These are phyloP conservation scores for Colletotrichum abscissum DNA, from an alignment of 2,329 filamentous ascomycete genomes.

Conservation along the genomic window DNA sequence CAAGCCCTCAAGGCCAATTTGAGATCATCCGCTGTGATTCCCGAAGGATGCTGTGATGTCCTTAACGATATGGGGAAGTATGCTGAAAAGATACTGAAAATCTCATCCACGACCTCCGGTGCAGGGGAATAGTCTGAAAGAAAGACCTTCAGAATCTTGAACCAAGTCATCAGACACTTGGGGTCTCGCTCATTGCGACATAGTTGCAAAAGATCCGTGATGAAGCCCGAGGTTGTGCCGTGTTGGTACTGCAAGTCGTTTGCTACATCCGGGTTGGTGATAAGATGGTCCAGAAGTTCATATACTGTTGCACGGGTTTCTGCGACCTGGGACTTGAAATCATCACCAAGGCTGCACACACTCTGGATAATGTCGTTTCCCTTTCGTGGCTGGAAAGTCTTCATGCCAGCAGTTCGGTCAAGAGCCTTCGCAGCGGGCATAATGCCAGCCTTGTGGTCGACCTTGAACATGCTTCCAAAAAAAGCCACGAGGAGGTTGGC, in stretches of 20 bases:
- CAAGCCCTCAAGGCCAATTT: conserved; percentile 65
- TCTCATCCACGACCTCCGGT: conserved; percentile 57
- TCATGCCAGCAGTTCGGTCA: conserved; percentile 60
- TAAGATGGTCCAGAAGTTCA: conserved; percentile 56
- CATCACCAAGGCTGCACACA: conserved; percentile 63
- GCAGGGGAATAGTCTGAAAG: conserved; percentile 58
- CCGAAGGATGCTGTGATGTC: conserved; percentile 58
- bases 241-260: conserved; percentile 58
- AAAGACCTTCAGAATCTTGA: conserved; percentile 59
- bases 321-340: conserved; percentile 65
- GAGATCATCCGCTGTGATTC: conserved; percentile 66
- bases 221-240: conserved; percentile 57
- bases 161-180: conserved; percentile 67
- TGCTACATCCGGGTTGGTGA: conserved; percentile 55
- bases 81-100: conserved; percentile 67
- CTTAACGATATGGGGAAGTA: conserved; percentile 72
- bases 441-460: conserved; percentile 70
- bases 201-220: conserved; percentile 60
- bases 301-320: conserved; percentile 65
- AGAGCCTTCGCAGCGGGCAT: conserved; percentile 64
- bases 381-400: conserved; percentile 60
- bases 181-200: conserved; percentile 68
- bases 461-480: conserved; percentile 69
- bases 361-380: conserved; percentile 61
- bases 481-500: conserved; percentile 63